Evolutionary conservation across 305 asterid species (phyloP).

Genomic region (Fraxinus paxiana): DNA sequence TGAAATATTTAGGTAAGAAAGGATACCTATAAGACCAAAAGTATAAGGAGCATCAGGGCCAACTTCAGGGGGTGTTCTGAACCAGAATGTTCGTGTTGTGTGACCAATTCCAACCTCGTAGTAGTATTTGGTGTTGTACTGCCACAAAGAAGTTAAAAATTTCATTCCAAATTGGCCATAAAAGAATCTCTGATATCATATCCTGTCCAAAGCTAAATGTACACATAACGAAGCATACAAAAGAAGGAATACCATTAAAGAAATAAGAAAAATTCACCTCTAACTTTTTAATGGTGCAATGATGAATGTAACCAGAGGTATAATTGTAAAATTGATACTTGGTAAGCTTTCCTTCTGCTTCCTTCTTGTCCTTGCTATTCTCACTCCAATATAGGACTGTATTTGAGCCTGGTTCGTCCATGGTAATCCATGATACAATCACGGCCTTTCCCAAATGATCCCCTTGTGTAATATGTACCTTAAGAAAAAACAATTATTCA

Average conservation of each 20-base stretch:
- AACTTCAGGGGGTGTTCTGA: constrained; percentile 62
- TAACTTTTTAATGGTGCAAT: constrained; percentile 49
- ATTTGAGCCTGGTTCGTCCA: constrained; percentile 57
- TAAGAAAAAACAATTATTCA: not conserved
- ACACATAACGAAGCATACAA: not conserved
- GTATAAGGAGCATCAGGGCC: constrained; percentile 86
- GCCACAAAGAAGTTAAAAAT: constrained; percentile 17
- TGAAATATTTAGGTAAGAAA: not conserved
- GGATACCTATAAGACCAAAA: constrained; percentile 73
- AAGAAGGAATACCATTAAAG: not conserved
- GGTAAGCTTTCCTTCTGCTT: constrained; percentile 41
- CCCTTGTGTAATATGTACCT: constrained; percentile 90
- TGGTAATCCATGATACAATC: constrained; percentile 84
- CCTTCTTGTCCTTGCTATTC: constrained; percentile 29
- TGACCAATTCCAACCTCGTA: constrained; percentile 57
- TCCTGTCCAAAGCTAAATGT: not conserved
- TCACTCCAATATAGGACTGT: constrained; percentile 60
- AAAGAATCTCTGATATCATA: not conserved
- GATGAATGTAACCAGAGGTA: constrained; percentile 80
- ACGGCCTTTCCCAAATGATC: constrained; percentile 73
- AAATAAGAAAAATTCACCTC: constrained; percentile 35
- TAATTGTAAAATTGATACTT: constrained; percentile 54
- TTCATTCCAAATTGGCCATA: constrained; percentile 2
- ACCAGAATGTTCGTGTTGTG: constrained; percentile 59
- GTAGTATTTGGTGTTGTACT: constrained; percentile 69